These are phyloP conservation scores for Linnemannia schmuckeri DNA, from an alignment of 192 early-diverging fungal genomes.

Conservation along the genomic window DNA sequence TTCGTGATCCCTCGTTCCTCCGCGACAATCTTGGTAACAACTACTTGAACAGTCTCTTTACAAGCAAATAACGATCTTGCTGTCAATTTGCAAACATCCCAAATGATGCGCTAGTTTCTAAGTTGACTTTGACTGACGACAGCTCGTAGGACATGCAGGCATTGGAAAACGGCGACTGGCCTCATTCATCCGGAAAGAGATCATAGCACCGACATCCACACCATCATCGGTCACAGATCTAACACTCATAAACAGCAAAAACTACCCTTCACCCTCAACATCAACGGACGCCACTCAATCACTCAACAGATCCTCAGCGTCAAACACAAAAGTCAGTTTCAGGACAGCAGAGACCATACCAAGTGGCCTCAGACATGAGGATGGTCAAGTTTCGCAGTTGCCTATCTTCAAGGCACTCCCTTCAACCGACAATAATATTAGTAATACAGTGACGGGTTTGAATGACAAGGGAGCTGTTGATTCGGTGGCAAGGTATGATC, in stretches of 20 bases:
- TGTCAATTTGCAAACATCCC: neutral
- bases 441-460: neutral
- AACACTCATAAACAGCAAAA: neutral
- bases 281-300: neutral
- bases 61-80: neutral
- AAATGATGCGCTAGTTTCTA: too few species aligned
- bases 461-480: constrained; percentile 10
- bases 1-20: constrained; percentile 35
- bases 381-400: neutral
- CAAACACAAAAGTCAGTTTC: constrained; percentile 31
- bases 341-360: constrained; percentile 40
- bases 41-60: neutral
- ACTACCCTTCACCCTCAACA: neutral
- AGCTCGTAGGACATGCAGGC: constrained; percentile 51
- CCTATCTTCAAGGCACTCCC: neutral
- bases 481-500: constrained; percentile 29
- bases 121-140: neutral
- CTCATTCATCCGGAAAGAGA: constrained; percentile 29
- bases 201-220: neutral
- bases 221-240: constrained; percentile 6
- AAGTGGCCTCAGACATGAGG: neutral
- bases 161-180: constrained; percentile 51
- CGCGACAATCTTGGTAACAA: constrained; percentile 33
- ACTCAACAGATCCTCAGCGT: neutral
- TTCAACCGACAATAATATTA: too few species aligned